These are phyloP conservation scores for Coniochaeta prunicola DNA, from an alignment of 2,329 filamentous ascomycete genomes.

Conservation along the genomic window DNA sequence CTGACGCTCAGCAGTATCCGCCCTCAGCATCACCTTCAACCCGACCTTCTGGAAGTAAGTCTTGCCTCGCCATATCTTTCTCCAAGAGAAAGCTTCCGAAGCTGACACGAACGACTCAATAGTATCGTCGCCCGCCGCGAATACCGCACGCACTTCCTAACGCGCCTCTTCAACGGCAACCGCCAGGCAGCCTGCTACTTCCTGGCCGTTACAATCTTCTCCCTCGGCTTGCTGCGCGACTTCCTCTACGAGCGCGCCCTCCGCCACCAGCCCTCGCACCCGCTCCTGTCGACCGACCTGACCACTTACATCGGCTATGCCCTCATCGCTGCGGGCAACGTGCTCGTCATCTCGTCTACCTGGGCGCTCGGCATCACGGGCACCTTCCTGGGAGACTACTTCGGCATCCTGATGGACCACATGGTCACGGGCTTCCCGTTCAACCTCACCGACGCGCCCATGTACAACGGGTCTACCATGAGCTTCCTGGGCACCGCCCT, in stretches of 20 bases:
- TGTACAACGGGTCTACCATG: constrained; percentile 94
- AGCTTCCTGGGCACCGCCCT: constrained; percentile 86
- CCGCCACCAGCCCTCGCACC: constrained; percentile 65
- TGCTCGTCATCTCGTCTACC: constrained; percentile 82
- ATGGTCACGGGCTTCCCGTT: constrained; percentile 96
- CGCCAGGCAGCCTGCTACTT: constrained; percentile 78
- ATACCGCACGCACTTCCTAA: constrained; percentile 85
- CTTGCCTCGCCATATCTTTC: constrained; percentile 15
- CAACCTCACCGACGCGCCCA: constrained; percentile 82
- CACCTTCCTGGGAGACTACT: constrained; percentile 97
- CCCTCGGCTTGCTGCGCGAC: constrained; percentile 82
- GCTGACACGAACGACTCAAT: constrained; percentile 23
- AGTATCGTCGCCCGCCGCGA: constrained; percentile 85
- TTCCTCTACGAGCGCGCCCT: constrained; percentile 81
- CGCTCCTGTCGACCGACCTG: constrained; percentile 55
- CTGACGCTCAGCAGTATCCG: constrained; percentile 56
- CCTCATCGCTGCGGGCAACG: constrained; percentile 69
- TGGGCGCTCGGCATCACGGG: constrained; percentile 90
- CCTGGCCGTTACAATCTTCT: constrained; percentile 85
- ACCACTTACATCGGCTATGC: constrained; percentile 59
- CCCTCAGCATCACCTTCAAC: constrained; percentile 81
- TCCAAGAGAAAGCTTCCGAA: neutral
- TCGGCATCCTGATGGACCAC: constrained; percentile 93
- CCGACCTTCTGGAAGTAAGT: constrained; percentile 99
- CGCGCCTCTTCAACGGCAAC: constrained; percentile 75